Evolutionary conservation across 2,329 filamentous ascomycete species (phyloP), one percentile per base, ranked within the genome.

Genomic region (Trichoderma atrobrunneum): DNA sequence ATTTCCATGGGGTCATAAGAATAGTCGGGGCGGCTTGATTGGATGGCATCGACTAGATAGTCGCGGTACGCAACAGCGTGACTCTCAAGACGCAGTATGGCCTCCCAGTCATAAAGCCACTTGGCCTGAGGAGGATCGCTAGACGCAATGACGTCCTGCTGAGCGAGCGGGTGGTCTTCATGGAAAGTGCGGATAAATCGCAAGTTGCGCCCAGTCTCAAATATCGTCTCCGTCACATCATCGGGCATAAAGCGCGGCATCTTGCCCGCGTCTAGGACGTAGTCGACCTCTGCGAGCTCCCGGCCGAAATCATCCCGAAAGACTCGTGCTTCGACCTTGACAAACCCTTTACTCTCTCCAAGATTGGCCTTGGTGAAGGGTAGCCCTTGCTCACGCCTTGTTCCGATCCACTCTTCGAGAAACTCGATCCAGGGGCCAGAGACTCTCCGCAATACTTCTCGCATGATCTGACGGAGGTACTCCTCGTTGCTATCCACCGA

Each of bases 151-250:
- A 87, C 82, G 30, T 84, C 83, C n/a, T 84, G 77, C 56, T 85
- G 85, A 16, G 89, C 87, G 56, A 96, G 82, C 0, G 91, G 89
- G 78, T 97, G 92, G 2, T 90, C 84, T 6, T 92, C 87, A 78
- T 96, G 92, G 75, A 92, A 89, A 26, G 85, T 83, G 75, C 90
- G 88, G 62, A 97, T 84, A 69, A 96, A 90, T 8, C 92, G 88
- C 62, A 97, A 81, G 78, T 92, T 95, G 76, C 88, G 89, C 5
- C 93, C 94, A 4, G 91, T 92, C 78, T 97, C 93, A 74, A 95
- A 95, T n/a, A 96, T 89, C 6, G 86, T 84, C 65, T 88, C 86
- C 3, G 89, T 90, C 75, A 95, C 87, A 72, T 96, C 93, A 6
- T 84, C 79, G 0, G 90, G 87, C 59, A 97, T 85, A 75, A 96